Base-by-base conservation (phyloP, 352 stramenopile species). In the Phytophthora capsici region DNA sequence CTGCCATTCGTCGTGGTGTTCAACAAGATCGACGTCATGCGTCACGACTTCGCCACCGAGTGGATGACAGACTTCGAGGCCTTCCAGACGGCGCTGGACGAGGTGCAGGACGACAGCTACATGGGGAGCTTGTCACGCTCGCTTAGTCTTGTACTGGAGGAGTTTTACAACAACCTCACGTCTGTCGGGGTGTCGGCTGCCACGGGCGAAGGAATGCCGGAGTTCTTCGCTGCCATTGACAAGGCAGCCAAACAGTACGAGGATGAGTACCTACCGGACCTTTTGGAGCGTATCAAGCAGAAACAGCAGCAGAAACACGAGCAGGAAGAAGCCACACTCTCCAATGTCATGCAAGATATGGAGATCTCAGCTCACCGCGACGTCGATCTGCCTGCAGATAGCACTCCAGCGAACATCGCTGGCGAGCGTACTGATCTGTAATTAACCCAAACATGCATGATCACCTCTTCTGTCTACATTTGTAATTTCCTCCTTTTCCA, bases 61-160 rank as follows among this genome's bases (percentile, higher is more conserved):
- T 99, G 97, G 98, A 99, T 99, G 97, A 93, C 88, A 34, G 97
- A 99, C 81, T 99, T 99, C 79, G 97, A 99, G 73, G 84, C 80
- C 14, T 99, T 99, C 75, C 97, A 99, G 77, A 91, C 97, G 36
- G 97, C 97, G 30, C 73, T 99, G 54, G 96, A 99, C 67, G 67
- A 92, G 17, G 77, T 80, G 38, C 82, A 91, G 57, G 91, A 97
- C 54, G 89, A 97, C 51, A 94, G 80, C 52, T 98, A 98, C 80
- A 97, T 98, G 83, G 78, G 86, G 54, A 96, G 84, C 34, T 80
- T 98, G 28, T 98, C 91, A 19, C 84, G 92, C 38, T 98, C 92
- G 48, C 73, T 98, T 7, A 93, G 86, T 56, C 77, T 98, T 6
- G 91, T 93, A 25, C 70, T 95, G n/a, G 83, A 87, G 69, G 86